phyloP scores from a whole-genome alignment of 257 asterid genomes.

The Rehmannia glutinosa region DNA sequence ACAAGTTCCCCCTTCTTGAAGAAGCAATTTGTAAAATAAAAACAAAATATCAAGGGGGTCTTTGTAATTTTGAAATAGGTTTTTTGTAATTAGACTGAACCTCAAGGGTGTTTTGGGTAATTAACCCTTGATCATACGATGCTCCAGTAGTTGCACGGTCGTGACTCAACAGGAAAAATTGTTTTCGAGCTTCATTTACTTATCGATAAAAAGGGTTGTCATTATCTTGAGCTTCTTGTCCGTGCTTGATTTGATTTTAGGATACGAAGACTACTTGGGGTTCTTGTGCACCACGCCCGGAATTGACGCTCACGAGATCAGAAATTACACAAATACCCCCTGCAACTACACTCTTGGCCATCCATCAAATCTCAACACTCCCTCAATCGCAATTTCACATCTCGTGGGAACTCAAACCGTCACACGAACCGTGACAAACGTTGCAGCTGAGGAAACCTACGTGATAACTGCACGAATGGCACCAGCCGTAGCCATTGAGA shows the following conservation, averaged over 20 bases:
- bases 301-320: constrained; percentile 57
- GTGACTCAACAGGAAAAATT: too few relatives aligned
- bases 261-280: constrained; percentile 85
- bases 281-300: constrained; percentile 95
- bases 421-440: constrained; percentile 77
- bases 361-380: constrained; percentile 81
- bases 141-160: too few relatives aligned
- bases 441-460: constrained; percentile 91
- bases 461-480: constrained; percentile 85
- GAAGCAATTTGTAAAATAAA: too few relatives aligned
- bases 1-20: too few relatives aligned
- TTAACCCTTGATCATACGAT: too few relatives aligned
- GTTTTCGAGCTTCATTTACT: too few relatives aligned
- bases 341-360: constrained; percentile 91
- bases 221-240: too few relatives aligned
- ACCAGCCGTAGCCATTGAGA: constrained; percentile 82
- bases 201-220: too few relatives aligned
- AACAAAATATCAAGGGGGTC: too few relatives aligned
- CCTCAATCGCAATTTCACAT: constrained; percentile 80
- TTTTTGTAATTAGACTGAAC: too few relatives aligned
- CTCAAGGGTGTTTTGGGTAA: too few relatives aligned
- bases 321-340: constrained; percentile 63
- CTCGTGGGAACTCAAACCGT: constrained; percentile 87
- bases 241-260: constrained; percentile 32
- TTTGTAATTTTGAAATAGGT: too few relatives aligned